Evolutionary conservation across 208 protist genomes (phyloP), one percentile per base, ranked within the genome.

Genomic region (Angomonas deanei): DNA sequence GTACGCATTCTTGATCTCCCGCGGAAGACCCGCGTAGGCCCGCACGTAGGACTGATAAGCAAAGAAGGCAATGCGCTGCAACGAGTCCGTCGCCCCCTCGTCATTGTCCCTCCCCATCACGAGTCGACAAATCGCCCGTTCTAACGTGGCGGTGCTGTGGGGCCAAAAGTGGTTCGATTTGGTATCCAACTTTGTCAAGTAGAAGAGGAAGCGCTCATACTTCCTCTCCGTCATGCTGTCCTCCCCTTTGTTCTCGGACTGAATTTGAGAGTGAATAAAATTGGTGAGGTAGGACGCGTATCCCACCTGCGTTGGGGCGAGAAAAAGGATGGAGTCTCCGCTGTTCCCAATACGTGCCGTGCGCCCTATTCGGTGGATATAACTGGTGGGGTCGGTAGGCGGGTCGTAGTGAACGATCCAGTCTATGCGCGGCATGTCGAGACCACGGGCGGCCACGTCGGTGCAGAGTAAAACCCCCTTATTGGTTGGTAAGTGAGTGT

Each of bases 401-500:
- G 97, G 94, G 73, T 99, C 97, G 74, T 98, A 99, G 69, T 99
- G 98, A 36, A 99, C 74, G 55, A 99, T 99, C 93, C 94, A 98
- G 64, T 97, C 88, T 19, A 99, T 88, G 13, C 56, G 70, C 6
- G 97, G 96, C 67, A 99, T 92, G 78, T 99, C 97, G 4, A 98
- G 76, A 21, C 97, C 97, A 58, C 97, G 92, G 1, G 97, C 93
- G 3, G 93, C 93, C 27, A 96, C 88, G 64, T 92, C 98, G 6
- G 98, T 99, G 68, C 93, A 97, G 60, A 99, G 92, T 6, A 99
- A 68, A 42, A 99, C 81, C 11, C 80, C 86, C 26, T 82, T 81
- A 17, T 86, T 48, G 34, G 66, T 84, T 36, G 65, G 66, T n/a
- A 70, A 48, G 67, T 87, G 52, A 56, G 70, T 52, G 17, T 50